Evolutionary conservation across 1,139 yeast species (phyloP).

Genomic region (Geotrichum reessii): DNA sequence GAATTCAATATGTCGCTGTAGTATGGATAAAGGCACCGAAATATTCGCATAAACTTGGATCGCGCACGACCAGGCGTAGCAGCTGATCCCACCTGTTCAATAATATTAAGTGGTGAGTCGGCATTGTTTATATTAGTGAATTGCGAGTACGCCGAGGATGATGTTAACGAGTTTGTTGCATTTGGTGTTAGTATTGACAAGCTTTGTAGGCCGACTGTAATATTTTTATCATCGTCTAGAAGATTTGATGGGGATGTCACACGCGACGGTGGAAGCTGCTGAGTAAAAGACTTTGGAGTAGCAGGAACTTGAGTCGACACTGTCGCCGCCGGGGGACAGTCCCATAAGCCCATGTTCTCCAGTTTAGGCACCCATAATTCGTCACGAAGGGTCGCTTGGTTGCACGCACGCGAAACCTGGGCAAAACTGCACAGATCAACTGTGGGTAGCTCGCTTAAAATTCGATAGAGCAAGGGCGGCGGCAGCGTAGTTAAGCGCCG

Average conservation of each 20-base stretch:
- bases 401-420: conserved; percentile 36
- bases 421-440: conserved; percentile 29
- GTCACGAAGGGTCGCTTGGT: conserved; percentile 34
- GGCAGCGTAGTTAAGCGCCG: conserved; percentile 3
- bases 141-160: background rate
- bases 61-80: conserved; percentile 21
- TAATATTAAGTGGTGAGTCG: conserved; percentile 13
- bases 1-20: conserved; percentile 29
- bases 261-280: background rate
- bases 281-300: background rate
- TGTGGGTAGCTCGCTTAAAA: conserved; percentile 24
- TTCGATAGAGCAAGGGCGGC: background rate
- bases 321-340: conserved; percentile 14
- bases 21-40: conserved; percentile 26
- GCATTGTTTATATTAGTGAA: background rate
- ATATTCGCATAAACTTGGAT: conserved; percentile 23
- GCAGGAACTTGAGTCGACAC: background rate
- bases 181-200: conserved; percentile 3
- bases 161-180: background rate
- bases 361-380: conserved; percentile 51
- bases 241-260: background rate
- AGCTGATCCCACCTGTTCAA: background rate
- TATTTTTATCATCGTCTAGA: background rate
- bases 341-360: conserved; percentile 48
- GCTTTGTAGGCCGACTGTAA: background rate